Conservation (phyloP, 2,329 filamentous ascomycete genomes). For the Verticillium albo-atrum region DNA sequence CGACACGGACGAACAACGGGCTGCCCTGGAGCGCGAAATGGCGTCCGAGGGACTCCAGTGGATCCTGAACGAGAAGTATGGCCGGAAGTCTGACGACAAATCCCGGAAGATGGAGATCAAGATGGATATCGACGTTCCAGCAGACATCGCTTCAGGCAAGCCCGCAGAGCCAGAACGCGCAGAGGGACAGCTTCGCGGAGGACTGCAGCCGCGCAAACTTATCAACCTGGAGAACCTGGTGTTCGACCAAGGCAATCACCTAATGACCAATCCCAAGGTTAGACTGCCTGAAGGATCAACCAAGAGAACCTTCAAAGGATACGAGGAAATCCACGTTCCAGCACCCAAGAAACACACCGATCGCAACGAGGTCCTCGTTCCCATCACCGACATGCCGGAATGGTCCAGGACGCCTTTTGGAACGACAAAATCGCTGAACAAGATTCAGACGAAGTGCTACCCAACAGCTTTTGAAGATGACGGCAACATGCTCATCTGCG, state of each 20-base stretch:
- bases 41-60: slow-evolving; percentile 77
- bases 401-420: slow-evolving; percentile 89
- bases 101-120: slow-evolving; percentile 80
- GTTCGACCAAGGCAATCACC: slow-evolving; percentile 96
- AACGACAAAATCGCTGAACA: slow-evolving; percentile 81
- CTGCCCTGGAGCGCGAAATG: slow-evolving; percentile 85
- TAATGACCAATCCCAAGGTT: slow-evolving; percentile 99
- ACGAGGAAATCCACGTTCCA: slow-evolving; percentile 97
- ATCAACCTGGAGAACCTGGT: slow-evolving; percentile 95
- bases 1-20: slow-evolving; percentile 71
- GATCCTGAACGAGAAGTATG: slow-evolving; percentile 84
- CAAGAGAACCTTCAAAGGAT: slow-evolving; percentile 94
- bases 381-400: slow-evolving; percentile 82
- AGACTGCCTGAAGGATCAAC: slow-evolving; percentile 90
- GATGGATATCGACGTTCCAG: slow-evolving; percentile 83
- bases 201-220: slow-evolving; percentile 77
- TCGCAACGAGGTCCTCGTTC: slow-evolving; percentile 73
- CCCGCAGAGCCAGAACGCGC: slow-evolving; percentile 45
- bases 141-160: slow-evolving; percentile 35
- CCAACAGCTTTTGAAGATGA: slow-evolving; percentile 88
- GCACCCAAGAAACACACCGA: slow-evolving; percentile 84
- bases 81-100: slow-evolving; percentile 59
- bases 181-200: slow-evolving; percentile 71
- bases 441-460: slow-evolving; percentile 92
- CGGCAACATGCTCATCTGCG: slow-evolving; percentile 96